These are phyloP conservation scores for Aspergillus aculeatinus DNA, from an alignment of 2,329 filamentous ascomycete genomes.

Conservation along the genomic window DNA sequence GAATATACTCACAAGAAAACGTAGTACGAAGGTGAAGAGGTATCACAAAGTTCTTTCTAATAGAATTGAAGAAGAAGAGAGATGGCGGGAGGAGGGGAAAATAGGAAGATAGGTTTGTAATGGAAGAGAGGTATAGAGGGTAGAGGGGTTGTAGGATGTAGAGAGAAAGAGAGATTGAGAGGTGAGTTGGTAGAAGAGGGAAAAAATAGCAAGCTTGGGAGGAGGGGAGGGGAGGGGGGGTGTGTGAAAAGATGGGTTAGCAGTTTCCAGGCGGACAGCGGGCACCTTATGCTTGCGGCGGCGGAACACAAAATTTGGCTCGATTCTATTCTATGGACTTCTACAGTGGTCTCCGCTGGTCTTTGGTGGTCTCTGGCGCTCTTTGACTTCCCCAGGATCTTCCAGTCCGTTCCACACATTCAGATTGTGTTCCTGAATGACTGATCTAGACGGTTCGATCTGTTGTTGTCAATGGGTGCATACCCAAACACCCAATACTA, in stretches of 20 bases:
- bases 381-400: constrained; percentile 12
- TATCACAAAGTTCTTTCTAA: not conserved
- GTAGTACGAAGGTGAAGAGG: not conserved
- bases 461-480: not conserved
- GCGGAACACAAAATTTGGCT: constrained; percentile 28
- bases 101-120: constrained; percentile 11
- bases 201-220: constrained; percentile 9
- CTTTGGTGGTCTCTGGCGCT: constrained; percentile 12
- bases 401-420: constrained; percentile 16
- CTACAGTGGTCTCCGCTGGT: constrained; percentile 39
- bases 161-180: constrained; percentile 18
- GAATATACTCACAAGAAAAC: not conserved
- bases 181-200: constrained; percentile 18
- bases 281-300: constrained; percentile 29
- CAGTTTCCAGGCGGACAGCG: constrained; percentile 17
- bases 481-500: too few species aligned
- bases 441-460: constrained; percentile 9
- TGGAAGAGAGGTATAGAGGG: constrained; percentile 2
- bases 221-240: not conserved
- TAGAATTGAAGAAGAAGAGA: not conserved
- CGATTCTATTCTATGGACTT: constrained; percentile 38
- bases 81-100: not conserved
- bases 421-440: not conserved
- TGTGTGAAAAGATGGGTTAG: not conserved
- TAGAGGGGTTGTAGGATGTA: constrained; percentile 4